A percentile compares a stretch with the other conserved stretches of the same genome.
These are phyloP conservation scores for Stenogyne calaminthoides DNA, from an alignment of 305 asterid species.

Conservation along the genomic window DNA sequence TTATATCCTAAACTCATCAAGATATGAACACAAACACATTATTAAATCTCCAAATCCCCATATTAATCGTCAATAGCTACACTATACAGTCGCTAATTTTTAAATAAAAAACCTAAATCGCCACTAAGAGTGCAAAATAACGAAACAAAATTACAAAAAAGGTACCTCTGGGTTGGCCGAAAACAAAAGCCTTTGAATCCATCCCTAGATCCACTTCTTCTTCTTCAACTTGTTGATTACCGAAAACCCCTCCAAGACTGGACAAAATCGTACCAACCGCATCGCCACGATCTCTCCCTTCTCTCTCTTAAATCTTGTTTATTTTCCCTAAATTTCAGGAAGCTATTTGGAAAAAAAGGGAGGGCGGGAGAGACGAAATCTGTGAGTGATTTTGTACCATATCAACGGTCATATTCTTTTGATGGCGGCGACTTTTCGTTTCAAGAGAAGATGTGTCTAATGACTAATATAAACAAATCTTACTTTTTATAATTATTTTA, in stretches of 20 bases:
- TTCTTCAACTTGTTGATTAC: constrained; percentile 31
- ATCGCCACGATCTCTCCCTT: constrained; percentile 54
- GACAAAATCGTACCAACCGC: constrained; percentile 42
- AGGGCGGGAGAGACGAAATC: neutral
- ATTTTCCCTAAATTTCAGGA: neutral
- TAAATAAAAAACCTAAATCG: neutral
- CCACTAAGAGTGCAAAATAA: neutral
- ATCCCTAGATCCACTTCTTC: constrained; percentile 44
- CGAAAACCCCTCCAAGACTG: constrained; percentile 74
- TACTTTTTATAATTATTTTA: too few relatives aligned
- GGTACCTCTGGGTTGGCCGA: constrained; percentile 56
- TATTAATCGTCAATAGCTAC: too few relatives aligned
- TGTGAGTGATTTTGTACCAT: neutral
- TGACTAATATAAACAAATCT: too few relatives aligned
- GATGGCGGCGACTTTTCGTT: too few relatives aligned
- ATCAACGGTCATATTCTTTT: constrained; percentile 65
- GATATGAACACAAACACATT: neutral
- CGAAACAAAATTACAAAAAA: neutral
- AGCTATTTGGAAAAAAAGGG: neutral
- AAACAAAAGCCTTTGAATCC: constrained; percentile 51
- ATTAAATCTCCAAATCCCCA: too few relatives aligned
- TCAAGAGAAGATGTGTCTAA: too few relatives aligned
- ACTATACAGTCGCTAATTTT: too few relatives aligned
- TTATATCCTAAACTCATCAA: neutral
- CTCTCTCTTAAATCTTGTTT: neutral